Evolutionary conservation across 805 yeast genomes (phyloP).

Genomic region (Saturnispora sekii): DNA sequence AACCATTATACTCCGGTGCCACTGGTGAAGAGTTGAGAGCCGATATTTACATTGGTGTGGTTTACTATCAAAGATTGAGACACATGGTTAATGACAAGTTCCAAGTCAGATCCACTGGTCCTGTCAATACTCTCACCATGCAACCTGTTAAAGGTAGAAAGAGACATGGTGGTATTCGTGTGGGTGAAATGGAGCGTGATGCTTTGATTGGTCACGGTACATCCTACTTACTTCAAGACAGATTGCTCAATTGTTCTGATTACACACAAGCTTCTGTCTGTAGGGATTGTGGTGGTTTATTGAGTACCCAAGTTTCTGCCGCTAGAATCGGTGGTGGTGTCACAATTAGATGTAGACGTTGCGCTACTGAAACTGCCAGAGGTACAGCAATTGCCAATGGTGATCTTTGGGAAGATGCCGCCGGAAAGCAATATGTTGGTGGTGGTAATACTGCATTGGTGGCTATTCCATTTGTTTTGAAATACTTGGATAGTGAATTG

Average conservation of each 20-base stretch:
- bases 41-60: slow-evolving; percentile 94
- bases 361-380: slow-evolving; percentile 64
- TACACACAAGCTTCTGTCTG: slow-evolving; percentile 88
- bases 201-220: slow-evolving; percentile 98
- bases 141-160: slow-evolving; percentile 99
- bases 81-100: slow-evolving; percentile 99
- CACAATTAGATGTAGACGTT: slow-evolving; percentile 78
- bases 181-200: slow-evolving; percentile 99
- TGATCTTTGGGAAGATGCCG: slow-evolving; percentile 95
- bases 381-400: slow-evolving; percentile 41
- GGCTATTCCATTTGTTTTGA: slow-evolving; percentile 93
- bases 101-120: slow-evolving; percentile 99
- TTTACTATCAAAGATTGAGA: slow-evolving; percentile 94
- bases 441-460: slow-evolving; percentile 92
- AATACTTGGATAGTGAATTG: slow-evolving; percentile 88
- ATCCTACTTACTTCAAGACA: slow-evolving; percentile 86
- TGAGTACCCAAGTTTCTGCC: slow-evolving; percentile 83
- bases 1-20: slow-evolving; percentile 97
- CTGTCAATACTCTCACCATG: slow-evolving; percentile 93
- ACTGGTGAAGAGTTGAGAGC: slow-evolving; percentile 96
- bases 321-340: slow-evolving; percentile 83
- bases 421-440: slow-evolving; percentile 83
- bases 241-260: slow-evolving; percentile 90
- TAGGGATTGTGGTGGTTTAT: slow-evolving; percentile 85
- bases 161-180: slow-evolving; percentile 98